These are phyloP conservation scores for Backusella mclennaniae DNA, from an alignment of 192 early-diverging fungal species.

Conservation along the genomic window DNA sequence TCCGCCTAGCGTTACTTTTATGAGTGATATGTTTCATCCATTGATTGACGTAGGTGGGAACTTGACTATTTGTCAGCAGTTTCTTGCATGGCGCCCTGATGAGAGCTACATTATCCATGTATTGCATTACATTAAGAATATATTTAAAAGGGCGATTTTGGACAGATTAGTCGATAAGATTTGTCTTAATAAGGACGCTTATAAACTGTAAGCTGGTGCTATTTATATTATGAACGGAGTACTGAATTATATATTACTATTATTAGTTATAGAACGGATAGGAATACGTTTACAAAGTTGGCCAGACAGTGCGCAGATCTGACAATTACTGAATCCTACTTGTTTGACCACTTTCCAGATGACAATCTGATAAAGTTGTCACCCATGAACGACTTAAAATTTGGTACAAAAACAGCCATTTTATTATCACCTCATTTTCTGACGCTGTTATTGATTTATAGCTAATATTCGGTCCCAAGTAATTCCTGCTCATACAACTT, in stretches of 20 bases:
- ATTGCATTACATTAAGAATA: conserved; percentile 85
- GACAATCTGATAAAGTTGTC: conserved; percentile 60
- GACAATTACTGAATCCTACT: conserved; percentile 60
- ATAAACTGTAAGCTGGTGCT: conserved; percentile 47
- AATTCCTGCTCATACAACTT: neutral
- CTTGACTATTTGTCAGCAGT: conserved; percentile 74
- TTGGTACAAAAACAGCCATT: conserved; percentile 30
- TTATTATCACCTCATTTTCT: neutral
- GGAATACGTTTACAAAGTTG: conserved; percentile 58
- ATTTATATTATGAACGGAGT: neutral
- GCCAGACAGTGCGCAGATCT: conserved; percentile 74
- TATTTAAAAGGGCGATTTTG: conserved; percentile 80
- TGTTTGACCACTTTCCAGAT: conserved; percentile 58
- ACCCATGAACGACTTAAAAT: conserved; percentile 51
- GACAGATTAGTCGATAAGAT: conserved; percentile 57
- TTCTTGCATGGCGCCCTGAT: conserved; percentile 80
- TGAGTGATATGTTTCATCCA: conserved; percentile 83
- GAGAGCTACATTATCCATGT: conserved; percentile 87
- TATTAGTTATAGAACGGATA: conserved; percentile 57
- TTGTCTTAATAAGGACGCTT: conserved; percentile 67
- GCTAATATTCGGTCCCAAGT: conserved; percentile 1
- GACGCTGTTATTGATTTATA: neutral
- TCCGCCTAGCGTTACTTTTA: conserved; percentile 70
- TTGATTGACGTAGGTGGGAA: conserved; percentile 72
- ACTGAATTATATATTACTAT: neutral